Base-by-base conservation (phyloP, 306 rosid genomes). In the Sesbania bispinosa region DNA sequence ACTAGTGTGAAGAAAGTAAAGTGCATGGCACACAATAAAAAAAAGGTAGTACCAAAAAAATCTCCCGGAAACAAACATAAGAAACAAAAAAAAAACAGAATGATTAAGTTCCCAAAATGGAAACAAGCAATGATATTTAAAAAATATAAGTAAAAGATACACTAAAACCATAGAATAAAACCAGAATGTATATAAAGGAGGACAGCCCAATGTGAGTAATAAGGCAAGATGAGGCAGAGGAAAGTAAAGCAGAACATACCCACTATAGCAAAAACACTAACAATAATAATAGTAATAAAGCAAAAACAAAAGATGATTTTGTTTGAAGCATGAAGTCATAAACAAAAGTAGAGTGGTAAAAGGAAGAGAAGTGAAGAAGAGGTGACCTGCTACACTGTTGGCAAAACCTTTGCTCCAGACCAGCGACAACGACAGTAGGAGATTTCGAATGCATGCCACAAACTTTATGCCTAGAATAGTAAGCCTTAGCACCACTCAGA, bases 371-470 rank as follows among this genome's bases (percentile, higher is more conserved):
- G 43, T 15, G 7, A 62, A 38, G 38, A 39, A 58, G 14, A 24
- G 53, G 60, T 71, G 67, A 71, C 77, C 98, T 88, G 90, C 98
- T 89, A 68, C 98, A 92, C 88, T 92, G 98, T 64, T 89, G 98
- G 83, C 98, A 92, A 86, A 92, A 92, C 85, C 98, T 83, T 65
- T 92, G 96, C 16, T 87, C 82, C 14, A 86, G 66, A 11, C 96
- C 96, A 63, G 84, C 78, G 35, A 92, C 96, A 70, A 83, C 27
- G 71, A 87, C 98, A 42, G 50, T 77, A 6, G 98, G 92, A 10
- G 89, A 83, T 73, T 89, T 92, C 16, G 98, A 92, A 76, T 92
- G 98, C 83, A 77, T 81, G 69, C 64, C 81, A 66, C 96, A 89
- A 36, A 92, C 96, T 62, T 92, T 92, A 69, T 92, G 98, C 80